Evolutionary conservation across 768 basidiomycete species (phyloP), one percentile per base, ranked within the genome.

Genomic region (Phlegmacium glaucopus): DNA sequence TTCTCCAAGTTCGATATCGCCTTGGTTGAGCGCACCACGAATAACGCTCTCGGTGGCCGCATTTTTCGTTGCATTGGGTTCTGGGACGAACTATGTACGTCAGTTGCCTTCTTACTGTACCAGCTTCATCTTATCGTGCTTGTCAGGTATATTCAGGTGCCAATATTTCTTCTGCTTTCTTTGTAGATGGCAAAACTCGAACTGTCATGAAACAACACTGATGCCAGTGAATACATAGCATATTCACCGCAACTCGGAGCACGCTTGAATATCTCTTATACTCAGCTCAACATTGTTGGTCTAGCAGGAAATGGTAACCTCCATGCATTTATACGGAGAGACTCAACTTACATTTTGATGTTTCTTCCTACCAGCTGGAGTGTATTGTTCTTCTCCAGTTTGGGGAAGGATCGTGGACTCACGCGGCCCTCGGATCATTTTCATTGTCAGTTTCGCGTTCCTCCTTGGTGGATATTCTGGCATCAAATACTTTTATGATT

Each of bases 181-280:
- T 17, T 22, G 7, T 12, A 44, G 26, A 22, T 22, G 22, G 22
- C 2, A 5, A n/a, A 12, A 9, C 11, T n/a, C 10, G 29, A 10
- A 13, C 6, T n/a, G 29, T 44, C 18, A 45, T n/a, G 26, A 6
- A 8, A 2, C 8, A 22, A 18, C 27, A 42, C 6, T 22, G 22
- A 22, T 22, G 22, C 22, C 22, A 22, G 22, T 22, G 22, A n/a
- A 26, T 6, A 15, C 25, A 32, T 17, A 84, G 92, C 90, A 15
- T 96, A 94, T 62, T 82, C 87, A 1, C 92, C 93, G 0, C 92
- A 95, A 61, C 77, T 95, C 5, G 89, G 87, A 1, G 68, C 82
- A n/a, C 78, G 82, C 34, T 76, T 95, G 13, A 71, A 76, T 39
- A 78, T 94, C 42, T 77, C 79, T 4, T 87, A 94, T 45, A 94